Percentiles rank a stretch among this genome's conserved stretches.
phyloP scores from a whole-genome alignment of 345 rosid genomes.

The Erucastrum elatum region DNA sequence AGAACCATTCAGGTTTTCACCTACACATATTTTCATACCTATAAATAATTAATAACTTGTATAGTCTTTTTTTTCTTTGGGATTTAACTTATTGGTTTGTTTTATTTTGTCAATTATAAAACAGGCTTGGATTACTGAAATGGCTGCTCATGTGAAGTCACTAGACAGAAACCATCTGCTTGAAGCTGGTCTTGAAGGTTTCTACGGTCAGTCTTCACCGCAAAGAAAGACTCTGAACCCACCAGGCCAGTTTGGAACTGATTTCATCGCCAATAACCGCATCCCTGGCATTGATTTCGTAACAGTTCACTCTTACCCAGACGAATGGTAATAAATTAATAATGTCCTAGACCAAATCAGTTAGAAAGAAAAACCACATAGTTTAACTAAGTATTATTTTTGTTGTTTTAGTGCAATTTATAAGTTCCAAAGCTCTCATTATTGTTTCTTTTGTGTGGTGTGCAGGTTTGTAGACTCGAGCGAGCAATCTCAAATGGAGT shows the following conservation, averaged over 20 bases:
- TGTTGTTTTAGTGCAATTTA: background rate
- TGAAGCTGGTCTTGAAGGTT: conserved; percentile 87
- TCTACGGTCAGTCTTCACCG: conserved; percentile 77
- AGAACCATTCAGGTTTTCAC: conserved; percentile 74
- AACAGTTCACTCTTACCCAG: conserved; percentile 86
- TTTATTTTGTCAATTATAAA: background rate
- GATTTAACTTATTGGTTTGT: conserved; percentile 1
- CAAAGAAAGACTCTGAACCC: conserved; percentile 71
- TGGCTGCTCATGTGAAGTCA: conserved; percentile 81
- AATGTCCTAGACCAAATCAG: background rate
- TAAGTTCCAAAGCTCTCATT: conserved; percentile 12
- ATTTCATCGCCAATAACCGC: conserved; percentile 78
- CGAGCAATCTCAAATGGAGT: conserved; percentile 52
- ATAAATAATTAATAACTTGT: background rate
- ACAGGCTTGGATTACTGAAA: conserved; percentile 85
- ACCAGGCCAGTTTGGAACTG: conserved; percentile 69
- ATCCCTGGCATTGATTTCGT: conserved; percentile 80
- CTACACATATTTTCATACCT: background rate
- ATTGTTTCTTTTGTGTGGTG: background rate
- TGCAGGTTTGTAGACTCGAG: conserved; percentile 63
- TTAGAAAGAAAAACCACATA: background rate
- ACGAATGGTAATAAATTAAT: conserved; percentile 65
- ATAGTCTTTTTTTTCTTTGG: background rate
- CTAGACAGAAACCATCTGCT: conserved; percentile 77
- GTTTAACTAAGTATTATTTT: background rate